Percentiles rank a stretch among this genome's conserved stretches.
Conservation (phyloP, 202 grass and related monocot species). For the Digitaria exilis region DNA sequence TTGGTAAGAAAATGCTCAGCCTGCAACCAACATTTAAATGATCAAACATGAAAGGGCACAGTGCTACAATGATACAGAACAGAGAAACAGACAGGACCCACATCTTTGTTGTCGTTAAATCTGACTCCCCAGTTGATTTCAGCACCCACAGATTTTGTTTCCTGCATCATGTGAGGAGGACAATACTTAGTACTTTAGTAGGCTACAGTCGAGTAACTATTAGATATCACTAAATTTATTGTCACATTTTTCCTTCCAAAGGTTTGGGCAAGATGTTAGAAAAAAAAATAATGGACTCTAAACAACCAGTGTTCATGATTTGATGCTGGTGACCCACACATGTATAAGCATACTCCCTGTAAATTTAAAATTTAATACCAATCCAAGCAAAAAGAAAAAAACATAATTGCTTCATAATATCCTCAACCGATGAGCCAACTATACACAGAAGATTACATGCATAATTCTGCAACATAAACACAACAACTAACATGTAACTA, state of each 20-base stretch:
- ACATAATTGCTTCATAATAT: neutral
- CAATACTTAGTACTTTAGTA: neutral
- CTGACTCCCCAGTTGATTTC: slow-evolving; percentile 99
- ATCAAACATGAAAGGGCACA: slow-evolving; percentile 15
- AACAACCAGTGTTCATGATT: neutral
- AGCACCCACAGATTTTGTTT: slow-evolving; percentile 90
- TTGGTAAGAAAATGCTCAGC: slow-evolving; percentile 82
- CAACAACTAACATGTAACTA: neutral
- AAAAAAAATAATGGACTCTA: neutral
- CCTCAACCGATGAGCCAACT: neutral
- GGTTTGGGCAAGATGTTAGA: neutral
- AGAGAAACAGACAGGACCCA: slow-evolving; percentile 36
- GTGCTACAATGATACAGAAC: slow-evolving; percentile 17
- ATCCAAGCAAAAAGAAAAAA: neutral
- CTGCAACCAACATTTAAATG: slow-evolving; percentile 51
- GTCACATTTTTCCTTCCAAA: slow-evolving; percentile 1
- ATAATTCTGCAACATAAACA: neutral
- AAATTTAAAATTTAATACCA: neutral
- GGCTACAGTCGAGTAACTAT: neutral
- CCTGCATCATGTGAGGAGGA: slow-evolving; percentile 55
- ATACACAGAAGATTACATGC: neutral
- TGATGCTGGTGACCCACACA: neutral
- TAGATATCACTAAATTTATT: neutral
- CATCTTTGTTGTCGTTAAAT: slow-evolving; percentile 84
- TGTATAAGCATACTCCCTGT: neutral